Conservation (phyloP, 192 early-diverging fungal genomes). For the Spizellomyces punctatus region DNA sequence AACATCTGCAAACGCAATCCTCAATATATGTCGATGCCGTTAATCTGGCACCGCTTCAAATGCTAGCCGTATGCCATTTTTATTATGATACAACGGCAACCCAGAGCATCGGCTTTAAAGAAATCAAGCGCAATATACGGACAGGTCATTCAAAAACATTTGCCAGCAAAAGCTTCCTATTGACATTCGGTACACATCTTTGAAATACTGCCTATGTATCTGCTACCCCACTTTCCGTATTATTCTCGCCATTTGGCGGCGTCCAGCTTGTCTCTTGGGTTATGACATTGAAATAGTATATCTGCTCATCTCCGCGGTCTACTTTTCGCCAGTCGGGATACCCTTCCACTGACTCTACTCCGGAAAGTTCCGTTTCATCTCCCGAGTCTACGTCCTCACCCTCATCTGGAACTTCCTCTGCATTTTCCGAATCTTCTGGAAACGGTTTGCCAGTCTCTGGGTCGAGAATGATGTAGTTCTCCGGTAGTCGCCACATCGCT, state of each 20-base stretch:
- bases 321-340: constrained; percentile 50
- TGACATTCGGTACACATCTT: no score
- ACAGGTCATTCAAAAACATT: no score
- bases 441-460: constrained; percentile 32
- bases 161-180: no score
- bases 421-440: background rate
- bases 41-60: no score
- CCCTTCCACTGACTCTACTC: constrained; percentile 39
- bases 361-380: constrained; percentile 18
- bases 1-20: no score
- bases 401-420: background rate
- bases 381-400: constrained; percentile 3
- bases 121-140: no score
- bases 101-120: no score
- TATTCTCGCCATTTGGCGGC: background rate
- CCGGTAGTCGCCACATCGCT: constrained; percentile 52
- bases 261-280: constrained; percentile 49
- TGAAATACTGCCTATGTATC: no score
- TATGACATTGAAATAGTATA: constrained; percentile 48
- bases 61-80: no score
- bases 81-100: no score
- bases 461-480: constrained; percentile 39
- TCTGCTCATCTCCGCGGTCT: constrained; percentile 33
- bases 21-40: no score
- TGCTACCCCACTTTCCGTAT: no score